phyloP scores from a whole-genome alignment of 352 stramenopile species.

The Globisporangium emineosum region DNA sequence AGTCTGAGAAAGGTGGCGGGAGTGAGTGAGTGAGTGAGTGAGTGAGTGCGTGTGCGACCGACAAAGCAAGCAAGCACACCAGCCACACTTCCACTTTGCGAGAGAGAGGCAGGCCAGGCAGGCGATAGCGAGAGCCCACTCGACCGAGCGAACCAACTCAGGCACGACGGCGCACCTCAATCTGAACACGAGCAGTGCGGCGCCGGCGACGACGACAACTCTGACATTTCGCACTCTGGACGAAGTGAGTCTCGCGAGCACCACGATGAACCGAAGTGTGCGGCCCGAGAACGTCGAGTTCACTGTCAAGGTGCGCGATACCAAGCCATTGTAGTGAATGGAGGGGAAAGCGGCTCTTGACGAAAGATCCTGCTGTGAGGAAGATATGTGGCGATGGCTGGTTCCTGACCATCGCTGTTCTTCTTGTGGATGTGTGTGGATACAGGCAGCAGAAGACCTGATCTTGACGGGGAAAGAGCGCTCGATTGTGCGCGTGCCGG shows the following conservation, averaged over 20 bases:
- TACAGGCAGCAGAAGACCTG: constrained; percentile 71
- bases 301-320: constrained; percentile 86
- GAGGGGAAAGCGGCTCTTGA: background rate
- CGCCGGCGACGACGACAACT: constrained; percentile 9
- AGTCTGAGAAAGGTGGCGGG: constrained; percentile 1
- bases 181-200: constrained; percentile 11
- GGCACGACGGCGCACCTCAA: constrained; percentile 17
- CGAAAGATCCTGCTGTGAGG: background rate
- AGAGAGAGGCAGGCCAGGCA: background rate
- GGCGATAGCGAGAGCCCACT: background rate
- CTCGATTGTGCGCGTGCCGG: constrained; percentile 78
- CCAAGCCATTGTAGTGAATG: background rate
- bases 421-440: background rate
- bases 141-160: background rate
- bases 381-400: constrained; percentile 42
- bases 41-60: background rate
- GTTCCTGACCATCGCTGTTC: constrained; percentile 2
- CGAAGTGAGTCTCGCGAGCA: constrained; percentile 17
- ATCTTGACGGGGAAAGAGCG: constrained; percentile 74
- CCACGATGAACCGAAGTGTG: constrained; percentile 72
- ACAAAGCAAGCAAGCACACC: background rate
- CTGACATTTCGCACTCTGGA: constrained; percentile 13
- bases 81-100: background rate
- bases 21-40: background rate
- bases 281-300: constrained; percentile 95